Percentiles rank a stretch among this genome's conserved stretches.
phyloP scores from a whole-genome alignment of 2,329 filamentous ascomycete species.

The Colletotrichum karsti region DNA sequence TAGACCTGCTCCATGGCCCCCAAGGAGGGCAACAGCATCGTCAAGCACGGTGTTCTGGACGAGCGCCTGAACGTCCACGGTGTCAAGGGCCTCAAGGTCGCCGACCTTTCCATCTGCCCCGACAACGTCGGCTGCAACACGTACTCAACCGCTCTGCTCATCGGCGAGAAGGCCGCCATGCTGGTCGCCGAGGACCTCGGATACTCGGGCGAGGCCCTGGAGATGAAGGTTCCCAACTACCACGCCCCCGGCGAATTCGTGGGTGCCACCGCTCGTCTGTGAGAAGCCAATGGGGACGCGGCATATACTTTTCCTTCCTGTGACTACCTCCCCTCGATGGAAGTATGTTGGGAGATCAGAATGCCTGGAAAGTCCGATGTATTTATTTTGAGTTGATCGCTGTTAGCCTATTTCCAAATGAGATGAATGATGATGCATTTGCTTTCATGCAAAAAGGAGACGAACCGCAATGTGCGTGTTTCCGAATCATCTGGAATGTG shows the following conservation, averaged over 20 bases:
- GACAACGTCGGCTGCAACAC: slow-evolving; percentile 80
- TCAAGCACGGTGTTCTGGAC: slow-evolving; percentile 82
- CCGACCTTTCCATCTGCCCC: slow-evolving; percentile 79
- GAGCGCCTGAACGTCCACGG: slow-evolving; percentile 82
- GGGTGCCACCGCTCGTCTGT: slow-evolving; percentile 49
- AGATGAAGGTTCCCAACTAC: slow-evolving; percentile 79
- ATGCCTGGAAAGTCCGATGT: background rate
- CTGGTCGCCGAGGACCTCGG: slow-evolving; percentile 78
- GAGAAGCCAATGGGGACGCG: slow-evolving; percentile 31
- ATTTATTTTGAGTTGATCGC: background rate
- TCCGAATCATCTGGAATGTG: no score
- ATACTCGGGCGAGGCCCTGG: slow-evolving; percentile 75
- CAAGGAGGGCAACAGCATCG: slow-evolving; percentile 78
- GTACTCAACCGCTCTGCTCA: slow-evolving; percentile 75
- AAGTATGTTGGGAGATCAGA: slow-evolving; percentile 8
- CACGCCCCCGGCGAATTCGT: slow-evolving; percentile 61
- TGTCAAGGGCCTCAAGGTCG: slow-evolving; percentile 80
- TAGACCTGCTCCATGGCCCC: slow-evolving; percentile 81
- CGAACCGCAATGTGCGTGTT: background rate
- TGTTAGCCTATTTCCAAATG: background rate
- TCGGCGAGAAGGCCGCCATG: slow-evolving; percentile 78
- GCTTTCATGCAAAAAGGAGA: background rate
- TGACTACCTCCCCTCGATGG: background rate
- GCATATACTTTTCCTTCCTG: background rate
- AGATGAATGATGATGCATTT: background rate